Evolutionary conservation across 2,329 filamentous ascomycete species (phyloP).

Genomic region (Fusarium continuum): DNA sequence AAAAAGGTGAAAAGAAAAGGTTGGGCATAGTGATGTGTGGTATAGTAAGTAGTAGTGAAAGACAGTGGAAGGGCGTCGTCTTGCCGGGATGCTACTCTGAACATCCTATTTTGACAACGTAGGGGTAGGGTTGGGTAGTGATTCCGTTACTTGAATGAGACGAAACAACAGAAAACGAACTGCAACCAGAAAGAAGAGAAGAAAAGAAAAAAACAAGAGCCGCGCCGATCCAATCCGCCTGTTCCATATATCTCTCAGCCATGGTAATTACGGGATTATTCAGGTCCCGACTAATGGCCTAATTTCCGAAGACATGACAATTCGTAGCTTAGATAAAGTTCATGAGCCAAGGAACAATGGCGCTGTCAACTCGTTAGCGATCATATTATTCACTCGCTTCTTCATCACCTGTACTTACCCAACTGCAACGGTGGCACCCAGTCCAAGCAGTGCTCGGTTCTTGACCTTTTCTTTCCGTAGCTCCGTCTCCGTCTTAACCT

Average conservation of each 20-base stretch:
- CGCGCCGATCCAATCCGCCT: conserved; percentile 43
- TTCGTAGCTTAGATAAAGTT: conserved; percentile 56
- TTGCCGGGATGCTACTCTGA: conserved; percentile 5
- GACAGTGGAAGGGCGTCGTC: conserved; percentile 1
- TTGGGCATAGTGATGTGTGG: conserved; percentile 29
- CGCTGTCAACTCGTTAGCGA: conserved; percentile 46
- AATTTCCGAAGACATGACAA: conserved; percentile 37
- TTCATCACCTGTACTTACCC: conserved; percentile 73
- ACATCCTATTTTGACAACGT: conserved; percentile 23
- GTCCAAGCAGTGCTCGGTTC: conserved; percentile 83
- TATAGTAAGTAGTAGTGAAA: conserved; percentile 26
- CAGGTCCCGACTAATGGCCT: conserved; percentile 6
- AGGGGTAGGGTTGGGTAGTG: conserved; percentile 30
- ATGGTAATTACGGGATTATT: conserved; percentile 29
- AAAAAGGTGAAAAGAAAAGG: conserved; percentile 8
- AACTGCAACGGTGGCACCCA: conserved; percentile 86
- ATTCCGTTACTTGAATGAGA: conserved; percentile 29
- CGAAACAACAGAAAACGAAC: conserved; percentile 27
- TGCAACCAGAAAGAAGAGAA: too few species aligned
- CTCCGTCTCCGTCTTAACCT: conserved; percentile 81
- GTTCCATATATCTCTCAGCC: conserved; percentile 38
- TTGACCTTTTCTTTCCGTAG: conserved; percentile 86
- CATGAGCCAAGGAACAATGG: conserved; percentile 62
- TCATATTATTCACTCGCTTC: neutral
- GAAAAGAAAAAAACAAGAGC: conserved; percentile 39